Evolutionary conservation across 805 yeast species (phyloP), one percentile per base, ranked within the genome.

Genomic region (Kluyveromyces aestuarii): DNA sequence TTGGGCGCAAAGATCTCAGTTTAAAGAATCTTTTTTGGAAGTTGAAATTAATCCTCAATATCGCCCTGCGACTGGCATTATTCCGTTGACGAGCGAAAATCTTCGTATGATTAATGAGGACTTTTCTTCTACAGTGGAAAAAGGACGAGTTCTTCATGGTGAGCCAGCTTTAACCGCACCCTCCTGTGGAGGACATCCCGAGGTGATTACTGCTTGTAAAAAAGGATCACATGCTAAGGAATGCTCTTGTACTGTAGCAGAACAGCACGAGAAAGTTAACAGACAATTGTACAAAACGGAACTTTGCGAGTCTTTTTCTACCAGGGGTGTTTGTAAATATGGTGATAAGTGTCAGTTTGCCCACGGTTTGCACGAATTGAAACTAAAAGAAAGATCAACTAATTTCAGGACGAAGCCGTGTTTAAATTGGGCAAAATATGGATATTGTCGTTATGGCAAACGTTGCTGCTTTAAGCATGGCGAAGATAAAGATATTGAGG

Each of bases 331-430:
- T 46, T 89, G 97, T 64, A 96, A 95, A 14, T 89, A 89, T 63
- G 96, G 95, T 2, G 75, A 77, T 55, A 89, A 89, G 70, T 89
- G 97, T 66, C 96, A 89, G 69, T 89, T 89, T 74, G 96, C 96
- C 6, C 97, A 89, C 62, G 96, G 97, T 17, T 73, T 77, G 38
- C 69, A 75, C 48, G 96, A 89, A 65, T 71, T 89, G 57, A 87
- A 87, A 64, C 56, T 67, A 11, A 81, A 87, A 41, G 82, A 80
- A 51, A 55, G 58, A 17, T 82, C 89, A 10, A 79, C 82, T 48
- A 89, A 88, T 61, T 89, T 91, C 84, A 80, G 95, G 62, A 86
- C 96, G 13, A 89, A 89, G 69, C 85, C 90, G 14, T 89, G 97
- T 71, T 84, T 81, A 53, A 89, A 89, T 64, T 89, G 96, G 96